These are phyloP conservation scores for Climacium dendroides DNA, from an alignment of 225 moss, liverwort and hornwort species.

Conservation along the genomic window DNA sequence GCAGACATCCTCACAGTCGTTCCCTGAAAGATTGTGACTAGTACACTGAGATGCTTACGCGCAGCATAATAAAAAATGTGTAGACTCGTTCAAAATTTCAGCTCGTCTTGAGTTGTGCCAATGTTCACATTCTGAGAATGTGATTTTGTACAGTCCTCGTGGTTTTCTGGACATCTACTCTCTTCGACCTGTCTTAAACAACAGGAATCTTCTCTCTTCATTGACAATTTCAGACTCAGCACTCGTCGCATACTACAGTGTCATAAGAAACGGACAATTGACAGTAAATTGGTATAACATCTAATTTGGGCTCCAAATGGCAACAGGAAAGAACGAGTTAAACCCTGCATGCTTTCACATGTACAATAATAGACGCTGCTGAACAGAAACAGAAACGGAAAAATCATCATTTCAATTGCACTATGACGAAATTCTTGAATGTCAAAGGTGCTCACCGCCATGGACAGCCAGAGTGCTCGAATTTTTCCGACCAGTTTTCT, in stretches of 20 bases:
- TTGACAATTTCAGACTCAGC: not conserved
- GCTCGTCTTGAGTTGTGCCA: not conserved
- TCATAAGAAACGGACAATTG: not conserved
- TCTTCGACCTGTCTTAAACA: not conserved
- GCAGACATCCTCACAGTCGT: not conserved
- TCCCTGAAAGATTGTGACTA: not conserved
- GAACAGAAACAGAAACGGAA: not conserved
- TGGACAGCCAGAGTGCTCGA: constrained; percentile 83
- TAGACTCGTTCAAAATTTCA: not conserved
- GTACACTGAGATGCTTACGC: not conserved
- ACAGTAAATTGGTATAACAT: not conserved
- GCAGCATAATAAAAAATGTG: not conserved
- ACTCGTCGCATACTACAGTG: not conserved
- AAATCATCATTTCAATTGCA: not conserved
- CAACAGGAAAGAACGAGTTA: not conserved
- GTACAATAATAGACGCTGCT: not conserved
- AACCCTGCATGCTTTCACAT: not conserved
- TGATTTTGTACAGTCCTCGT: not conserved
- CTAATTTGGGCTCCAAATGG: not conserved
- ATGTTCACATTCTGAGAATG: not conserved
- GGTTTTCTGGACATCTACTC: not conserved
- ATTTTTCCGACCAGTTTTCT: constrained; percentile 5
- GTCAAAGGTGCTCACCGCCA: constrained; percentile 45
- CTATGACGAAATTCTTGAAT: not conserved
- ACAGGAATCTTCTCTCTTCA: not conserved